Evolutionary conservation across 1,284 basidiomycete species (phyloP), one percentile per base, ranked within the genome.

Genomic region (Apiotrichum mycotoxinovorans): DNA sequence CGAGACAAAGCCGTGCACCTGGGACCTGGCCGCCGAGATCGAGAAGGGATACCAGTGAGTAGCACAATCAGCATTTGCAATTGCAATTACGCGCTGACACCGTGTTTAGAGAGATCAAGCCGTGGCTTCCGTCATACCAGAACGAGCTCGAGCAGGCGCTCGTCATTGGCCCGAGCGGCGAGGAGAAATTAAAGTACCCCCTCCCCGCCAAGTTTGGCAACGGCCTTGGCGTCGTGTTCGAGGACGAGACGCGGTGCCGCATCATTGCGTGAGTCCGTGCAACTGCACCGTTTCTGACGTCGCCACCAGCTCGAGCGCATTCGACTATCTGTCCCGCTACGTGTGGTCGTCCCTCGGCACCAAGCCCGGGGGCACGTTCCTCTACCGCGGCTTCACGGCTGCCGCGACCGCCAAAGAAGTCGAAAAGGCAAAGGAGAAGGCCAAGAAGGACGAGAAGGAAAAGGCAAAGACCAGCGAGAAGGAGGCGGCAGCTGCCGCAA

Each of bases 121-220:
- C 78, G 9, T 78, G 75, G 76, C 64, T 68, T 18, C 37, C 79
- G 1, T 79, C 79, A 2, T 83, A 83, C 65, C 72, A 77, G 44
- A 72, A 80, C 26, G 81, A 83, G 62, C 72, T 82, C 18, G 69
- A 76, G 18, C 75, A 78, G 1, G 80, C 81, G 2, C 70, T 79
- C 2, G 68, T 76, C 3, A 68, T 77, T 11, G 82, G 82, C 0
- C 50, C 75, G 12, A 75, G 79, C 15, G 82, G 78, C 3, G 80
- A 81, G 60, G 81, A 80, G 54, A 83, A 83, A 67, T 75, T 83
- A 35, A 80, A 80, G 52, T 77, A 79, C 54, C 70, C 61, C 2
- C 69, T 83, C 14, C 71, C 71, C 0, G 47, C 67, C n/a, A 63
- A 58, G 33, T 75, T 73, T 30, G 78, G 77, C 5, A 59, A 64